phyloP scores from a whole-genome alignment of 1,284 basidiomycete genomes.

The Cutaneotrichosporon dermatis region DNA sequence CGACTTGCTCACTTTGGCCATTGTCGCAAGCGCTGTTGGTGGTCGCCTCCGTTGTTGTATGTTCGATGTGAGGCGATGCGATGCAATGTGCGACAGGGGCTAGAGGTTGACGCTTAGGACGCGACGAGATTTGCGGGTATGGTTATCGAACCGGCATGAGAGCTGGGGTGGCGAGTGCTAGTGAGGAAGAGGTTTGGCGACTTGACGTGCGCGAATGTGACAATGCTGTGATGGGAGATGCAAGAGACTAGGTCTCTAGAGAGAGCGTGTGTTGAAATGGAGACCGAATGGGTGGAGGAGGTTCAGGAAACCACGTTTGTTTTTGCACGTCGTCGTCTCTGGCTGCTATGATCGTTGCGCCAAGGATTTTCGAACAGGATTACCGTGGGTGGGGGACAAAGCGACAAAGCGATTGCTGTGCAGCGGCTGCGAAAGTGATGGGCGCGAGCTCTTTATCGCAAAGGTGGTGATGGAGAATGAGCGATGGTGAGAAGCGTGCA shows the following conservation, averaged over 20 bases:
- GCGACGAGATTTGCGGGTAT: not conserved
- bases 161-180: not conserved
- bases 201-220: not conserved
- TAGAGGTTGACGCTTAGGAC: not conserved
- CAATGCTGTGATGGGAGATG: not conserved
- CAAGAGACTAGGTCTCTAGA: too few relatives aligned
- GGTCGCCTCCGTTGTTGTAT: not conserved
- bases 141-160: conserved; percentile 4
- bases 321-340: too few relatives aligned
- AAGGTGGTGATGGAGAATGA: too few relatives aligned
- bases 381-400: too few relatives aligned
- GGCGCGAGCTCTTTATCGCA: too few relatives aligned
- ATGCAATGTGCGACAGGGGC: not conserved
- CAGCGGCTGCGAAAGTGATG: too few relatives aligned
- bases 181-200: not conserved
- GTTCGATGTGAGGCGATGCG: not conserved
- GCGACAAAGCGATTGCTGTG: too few relatives aligned
- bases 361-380: too few relatives aligned
- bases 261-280: too few relatives aligned
- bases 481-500: too few relatives aligned
- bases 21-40: not conserved
- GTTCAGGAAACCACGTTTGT: too few relatives aligned
- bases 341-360: too few relatives aligned
- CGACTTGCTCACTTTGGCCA: not conserved
- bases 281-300: not conserved